phyloP scores from a whole-genome alignment of 495 filamentous ascomycete species.

The Aspergillus heteromorphus region DNA sequence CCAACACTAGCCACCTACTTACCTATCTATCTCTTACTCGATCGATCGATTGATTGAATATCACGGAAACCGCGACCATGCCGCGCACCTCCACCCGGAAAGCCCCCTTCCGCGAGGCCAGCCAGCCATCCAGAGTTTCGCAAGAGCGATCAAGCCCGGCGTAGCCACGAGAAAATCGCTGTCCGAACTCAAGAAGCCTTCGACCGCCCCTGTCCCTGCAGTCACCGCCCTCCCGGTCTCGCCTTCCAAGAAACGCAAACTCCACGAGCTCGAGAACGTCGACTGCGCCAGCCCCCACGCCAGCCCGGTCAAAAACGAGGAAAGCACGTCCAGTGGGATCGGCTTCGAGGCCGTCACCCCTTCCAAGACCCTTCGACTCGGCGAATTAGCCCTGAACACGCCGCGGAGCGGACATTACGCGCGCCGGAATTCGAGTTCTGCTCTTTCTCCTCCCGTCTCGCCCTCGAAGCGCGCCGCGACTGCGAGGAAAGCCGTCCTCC shows the following conservation, averaged over 20 bases:
- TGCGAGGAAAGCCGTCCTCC: background rate
- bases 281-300: slow-evolving; percentile 8
- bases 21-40: slow-evolving; percentile 6
- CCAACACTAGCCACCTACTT: slow-evolving; percentile 12
- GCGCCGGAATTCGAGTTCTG: slow-evolving; percentile 13
- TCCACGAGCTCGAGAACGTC: slow-evolving; percentile 38
- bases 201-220: slow-evolving; percentile 1
- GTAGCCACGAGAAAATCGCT: slow-evolving; percentile 16
- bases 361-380: slow-evolving; percentile 39
- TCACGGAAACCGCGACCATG: slow-evolving; percentile 32
- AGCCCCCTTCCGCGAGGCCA: slow-evolving; percentile 29
- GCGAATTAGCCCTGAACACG: slow-evolving; percentile 32
- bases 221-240: slow-evolving; percentile 22
- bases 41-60: no score
- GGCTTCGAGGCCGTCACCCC: slow-evolving; percentile 22
- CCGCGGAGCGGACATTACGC: slow-evolving; percentile 37
- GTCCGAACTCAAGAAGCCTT: slow-evolving; percentile 16
- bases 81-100: slow-evolving; percentile 28
- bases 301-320: slow-evolving; percentile 1
- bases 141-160: slow-evolving; percentile 41
- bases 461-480: slow-evolving; percentile 26
- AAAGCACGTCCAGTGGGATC: background rate
- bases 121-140: slow-evolving; percentile 35
- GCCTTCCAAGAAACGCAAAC: slow-evolving; percentile 45
- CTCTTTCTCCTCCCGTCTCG: slow-evolving; percentile 17